Percentiles rank a stretch among this genome's conserved stretches.
Conservation (phyloP, 345 rosid species). For the Schrenkiella parvula region DNA sequence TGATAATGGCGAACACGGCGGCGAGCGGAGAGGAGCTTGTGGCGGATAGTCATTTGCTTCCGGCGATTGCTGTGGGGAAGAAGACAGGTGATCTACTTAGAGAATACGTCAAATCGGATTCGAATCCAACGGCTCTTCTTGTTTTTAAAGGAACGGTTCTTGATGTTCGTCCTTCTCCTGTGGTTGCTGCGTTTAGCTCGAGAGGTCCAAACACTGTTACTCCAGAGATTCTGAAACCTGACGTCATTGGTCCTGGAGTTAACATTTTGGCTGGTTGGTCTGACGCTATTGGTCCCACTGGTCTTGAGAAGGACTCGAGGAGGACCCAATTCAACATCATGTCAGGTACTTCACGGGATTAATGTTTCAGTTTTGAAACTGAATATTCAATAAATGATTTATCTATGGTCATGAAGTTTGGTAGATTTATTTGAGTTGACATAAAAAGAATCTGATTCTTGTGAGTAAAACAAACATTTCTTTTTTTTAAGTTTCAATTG, state of each 20-base stretch:
- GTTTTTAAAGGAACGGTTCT: slow-evolving; percentile 67
- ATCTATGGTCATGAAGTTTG: not conserved
- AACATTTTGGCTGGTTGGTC: slow-evolving; percentile 88
- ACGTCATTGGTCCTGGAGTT: slow-evolving; percentile 86
- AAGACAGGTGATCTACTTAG: slow-evolving; percentile 55
- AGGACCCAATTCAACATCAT: slow-evolving; percentile 65
- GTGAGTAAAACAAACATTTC: too few species aligned
- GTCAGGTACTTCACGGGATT: slow-evolving; percentile 53
- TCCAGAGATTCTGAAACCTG: slow-evolving; percentile 81
- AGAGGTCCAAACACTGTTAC: slow-evolving; percentile 80
- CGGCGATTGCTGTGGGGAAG: slow-evolving; percentile 68
- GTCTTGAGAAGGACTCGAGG: slow-evolving; percentile 59
- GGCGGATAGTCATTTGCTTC: slow-evolving; percentile 81
- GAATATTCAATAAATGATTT: not conserved
- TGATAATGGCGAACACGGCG: slow-evolving; percentile 74
- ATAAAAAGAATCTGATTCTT: too few species aligned
- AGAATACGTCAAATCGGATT: slow-evolving; percentile 38
- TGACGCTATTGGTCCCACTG: slow-evolving; percentile 67
- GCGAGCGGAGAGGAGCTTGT: slow-evolving; percentile 67
- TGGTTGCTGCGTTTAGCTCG: slow-evolving; percentile 87
- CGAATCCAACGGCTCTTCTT: slow-evolving; percentile 53
- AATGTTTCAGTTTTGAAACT: not conserved
- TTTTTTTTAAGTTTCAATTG: not conserved
- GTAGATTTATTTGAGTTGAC: not conserved
- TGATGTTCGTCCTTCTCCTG: slow-evolving; percentile 67